Percentiles rank a stretch among this genome's conserved stretches.
These are phyloP conservation scores for Periconia macrospinosa DNA, from an alignment of 2,329 filamentous ascomycete species.

Conservation along the genomic window DNA sequence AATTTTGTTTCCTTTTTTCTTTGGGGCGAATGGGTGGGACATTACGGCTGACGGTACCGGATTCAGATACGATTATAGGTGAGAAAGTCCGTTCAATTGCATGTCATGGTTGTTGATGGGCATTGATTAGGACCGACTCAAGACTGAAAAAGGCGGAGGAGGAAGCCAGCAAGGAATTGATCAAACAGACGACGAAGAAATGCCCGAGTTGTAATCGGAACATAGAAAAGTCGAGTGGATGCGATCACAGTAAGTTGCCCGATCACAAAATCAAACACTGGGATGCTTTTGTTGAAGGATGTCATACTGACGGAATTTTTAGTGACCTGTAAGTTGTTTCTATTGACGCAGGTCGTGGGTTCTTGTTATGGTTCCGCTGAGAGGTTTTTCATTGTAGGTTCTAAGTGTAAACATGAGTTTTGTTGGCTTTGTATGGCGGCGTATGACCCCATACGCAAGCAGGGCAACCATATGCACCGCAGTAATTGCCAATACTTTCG, in stretches of 20 bases:
- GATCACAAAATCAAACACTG: neutral
- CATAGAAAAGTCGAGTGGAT: slow-evolving; percentile 46
- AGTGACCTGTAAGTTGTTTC: slow-evolving; percentile 29
- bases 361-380: neutral
- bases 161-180: slow-evolving; percentile 29
- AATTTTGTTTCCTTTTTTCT: no score
- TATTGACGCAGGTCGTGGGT: neutral
- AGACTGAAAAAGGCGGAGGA: slow-evolving; percentile 31
- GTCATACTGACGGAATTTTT: neutral
- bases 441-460: neutral
- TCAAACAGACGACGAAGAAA: slow-evolving; percentile 37
- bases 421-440: slow-evolving; percentile 43
- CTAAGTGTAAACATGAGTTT: slow-evolving; percentile 43
- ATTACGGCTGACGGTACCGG: neutral
- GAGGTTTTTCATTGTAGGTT: slow-evolving; percentile 17
- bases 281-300: neutral
- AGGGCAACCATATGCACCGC: neutral
- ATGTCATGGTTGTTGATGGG: neutral
- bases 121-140: slow-evolving; percentile 15
- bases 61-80: slow-evolving; percentile 39
- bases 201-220: slow-evolving; percentile 45
- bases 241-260: slow-evolving; percentile 38
- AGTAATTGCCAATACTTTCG: neutral
- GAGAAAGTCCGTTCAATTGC: neutral
- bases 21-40: neutral